phyloP scores from a whole-genome alignment of 495 filamentous ascomycete species.

The Lophiotrema nucula region DNA sequence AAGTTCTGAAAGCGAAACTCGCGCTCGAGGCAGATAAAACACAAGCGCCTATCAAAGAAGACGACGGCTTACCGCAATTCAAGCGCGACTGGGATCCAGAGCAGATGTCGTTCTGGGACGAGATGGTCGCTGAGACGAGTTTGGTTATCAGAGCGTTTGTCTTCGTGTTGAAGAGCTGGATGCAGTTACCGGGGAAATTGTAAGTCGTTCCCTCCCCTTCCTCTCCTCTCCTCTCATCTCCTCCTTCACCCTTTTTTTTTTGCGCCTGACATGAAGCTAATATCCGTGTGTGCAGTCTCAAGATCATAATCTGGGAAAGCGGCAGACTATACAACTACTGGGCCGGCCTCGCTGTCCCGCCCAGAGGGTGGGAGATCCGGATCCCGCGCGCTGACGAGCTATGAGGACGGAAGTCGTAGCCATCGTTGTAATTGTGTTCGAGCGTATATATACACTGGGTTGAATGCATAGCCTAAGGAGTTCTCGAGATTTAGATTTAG shows the following conservation, averaged over 20 bases:
- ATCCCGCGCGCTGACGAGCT: constrained; percentile 60
- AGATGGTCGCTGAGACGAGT: constrained; percentile 61
- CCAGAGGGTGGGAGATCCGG: constrained; percentile 64
- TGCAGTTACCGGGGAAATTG: constrained; percentile 63
- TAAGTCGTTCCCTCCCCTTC: constrained; percentile 51
- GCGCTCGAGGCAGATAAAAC: constrained; percentile 26
- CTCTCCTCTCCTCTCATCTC: neutral
- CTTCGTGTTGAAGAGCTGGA: constrained; percentile 70
- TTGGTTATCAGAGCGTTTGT: constrained; percentile 59
- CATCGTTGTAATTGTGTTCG: too few relatives aligned
- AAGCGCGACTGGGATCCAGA: constrained; percentile 35
- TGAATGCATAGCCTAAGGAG: constrained; percentile 19
- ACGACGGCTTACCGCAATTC: constrained; percentile 43
- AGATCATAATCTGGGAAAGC: constrained; percentile 60
- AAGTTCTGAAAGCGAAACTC: constrained; percentile 20
- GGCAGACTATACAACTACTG: constrained; percentile 70
- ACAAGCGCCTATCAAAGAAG: constrained; percentile 32
- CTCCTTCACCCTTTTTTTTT: neutral
- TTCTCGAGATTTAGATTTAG: neutral
- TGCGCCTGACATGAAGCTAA: neutral
- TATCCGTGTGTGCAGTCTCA: constrained; percentile 47
- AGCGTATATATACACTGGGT: neutral
- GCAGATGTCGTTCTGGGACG: constrained; percentile 52
- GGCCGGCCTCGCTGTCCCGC: constrained; percentile 72
- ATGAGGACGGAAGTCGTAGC: constrained; percentile 34